These are phyloP conservation scores for Penicillium fimorum DNA, from an alignment of 495 filamentous ascomycete species.

Conservation along the genomic window DNA sequence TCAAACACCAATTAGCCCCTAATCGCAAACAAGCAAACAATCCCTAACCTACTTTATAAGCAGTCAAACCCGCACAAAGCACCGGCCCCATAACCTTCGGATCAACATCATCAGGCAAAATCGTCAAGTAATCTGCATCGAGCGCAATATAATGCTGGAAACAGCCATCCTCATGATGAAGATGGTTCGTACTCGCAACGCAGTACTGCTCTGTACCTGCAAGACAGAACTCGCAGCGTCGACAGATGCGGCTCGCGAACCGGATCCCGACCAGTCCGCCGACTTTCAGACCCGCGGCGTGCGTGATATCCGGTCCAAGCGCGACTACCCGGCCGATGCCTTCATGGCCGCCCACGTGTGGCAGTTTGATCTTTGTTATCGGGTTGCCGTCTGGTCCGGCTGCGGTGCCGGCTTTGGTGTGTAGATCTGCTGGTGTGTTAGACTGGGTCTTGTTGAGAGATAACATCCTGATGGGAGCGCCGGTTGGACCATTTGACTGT, in stretches of 20 bases:
- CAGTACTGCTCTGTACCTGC: constrained; percentile 49
- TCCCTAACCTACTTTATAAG: constrained; percentile 29
- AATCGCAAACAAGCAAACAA: neutral
- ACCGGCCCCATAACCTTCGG: constrained; percentile 43
- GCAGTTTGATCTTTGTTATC: constrained; percentile 48
- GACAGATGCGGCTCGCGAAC: constrained; percentile 46
- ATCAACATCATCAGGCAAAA: constrained; percentile 48
- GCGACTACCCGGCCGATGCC: constrained; percentile 46
- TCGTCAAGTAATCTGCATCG: constrained; percentile 46
- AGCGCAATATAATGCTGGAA: constrained; percentile 49
- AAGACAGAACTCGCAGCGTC: constrained; percentile 49
- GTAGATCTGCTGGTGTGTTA: constrained; percentile 36
- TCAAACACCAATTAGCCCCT: neutral
- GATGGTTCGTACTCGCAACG: constrained; percentile 44
- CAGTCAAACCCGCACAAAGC: constrained; percentile 45
- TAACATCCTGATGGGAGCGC: neutral
- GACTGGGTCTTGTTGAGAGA: neutral
- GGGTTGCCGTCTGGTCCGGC: constrained; percentile 43
- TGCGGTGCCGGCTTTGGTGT: constrained; percentile 47
- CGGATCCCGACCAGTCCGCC: constrained; percentile 47
- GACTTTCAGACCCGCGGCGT: constrained; percentile 32
- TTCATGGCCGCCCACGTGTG: constrained; percentile 51
- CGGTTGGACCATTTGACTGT: neutral
- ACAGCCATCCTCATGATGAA: constrained; percentile 51
- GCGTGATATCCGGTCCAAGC: constrained; percentile 34